Evolutionary conservation across 441 rosid species (phyloP).

Genomic region (Corymbia calophylla): DNA sequence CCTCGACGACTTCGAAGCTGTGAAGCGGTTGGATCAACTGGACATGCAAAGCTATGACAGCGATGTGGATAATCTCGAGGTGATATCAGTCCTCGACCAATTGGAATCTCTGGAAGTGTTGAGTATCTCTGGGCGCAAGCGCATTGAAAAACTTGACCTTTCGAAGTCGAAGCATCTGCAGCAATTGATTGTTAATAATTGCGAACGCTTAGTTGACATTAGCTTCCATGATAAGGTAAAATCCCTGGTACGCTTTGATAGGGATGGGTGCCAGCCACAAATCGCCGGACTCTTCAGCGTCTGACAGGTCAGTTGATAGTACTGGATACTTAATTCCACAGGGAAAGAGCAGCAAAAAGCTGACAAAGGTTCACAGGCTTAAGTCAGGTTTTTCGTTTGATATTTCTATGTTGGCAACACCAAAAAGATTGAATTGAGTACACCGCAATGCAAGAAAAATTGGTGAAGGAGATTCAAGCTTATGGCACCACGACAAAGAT

Average conservation of each 20-base stretch:
- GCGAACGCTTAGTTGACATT: fast-evolving
- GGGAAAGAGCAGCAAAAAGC: not conserved
- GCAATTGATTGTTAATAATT: not conserved
- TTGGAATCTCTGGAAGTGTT: not conserved
- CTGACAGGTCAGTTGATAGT: no score
- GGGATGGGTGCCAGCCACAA: fast-evolving
- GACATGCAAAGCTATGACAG: fast-evolving
- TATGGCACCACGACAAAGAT: not conserved
- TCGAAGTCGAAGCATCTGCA: not conserved
- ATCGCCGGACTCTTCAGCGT: not conserved
- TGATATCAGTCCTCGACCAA: fast-evolving
- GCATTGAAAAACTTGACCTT: fast-evolving
- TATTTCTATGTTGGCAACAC: no score
- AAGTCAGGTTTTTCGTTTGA: not conserved
- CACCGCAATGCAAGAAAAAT: no score
- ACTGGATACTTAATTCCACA: no score
- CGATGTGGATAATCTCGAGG: fast-evolving
- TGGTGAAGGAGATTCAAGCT: no score
- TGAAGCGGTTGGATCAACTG: no score
- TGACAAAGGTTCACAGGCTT: not conserved
- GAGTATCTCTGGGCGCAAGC: not conserved
- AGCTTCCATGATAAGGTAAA: not conserved
- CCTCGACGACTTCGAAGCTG: not conserved
- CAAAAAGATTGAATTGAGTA: no score
- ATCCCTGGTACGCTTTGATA: not conserved